phyloP scores from a whole-genome alignment of 1,284 basidiomycete species.

The Phellopilus nigrolimitatus region DNA sequence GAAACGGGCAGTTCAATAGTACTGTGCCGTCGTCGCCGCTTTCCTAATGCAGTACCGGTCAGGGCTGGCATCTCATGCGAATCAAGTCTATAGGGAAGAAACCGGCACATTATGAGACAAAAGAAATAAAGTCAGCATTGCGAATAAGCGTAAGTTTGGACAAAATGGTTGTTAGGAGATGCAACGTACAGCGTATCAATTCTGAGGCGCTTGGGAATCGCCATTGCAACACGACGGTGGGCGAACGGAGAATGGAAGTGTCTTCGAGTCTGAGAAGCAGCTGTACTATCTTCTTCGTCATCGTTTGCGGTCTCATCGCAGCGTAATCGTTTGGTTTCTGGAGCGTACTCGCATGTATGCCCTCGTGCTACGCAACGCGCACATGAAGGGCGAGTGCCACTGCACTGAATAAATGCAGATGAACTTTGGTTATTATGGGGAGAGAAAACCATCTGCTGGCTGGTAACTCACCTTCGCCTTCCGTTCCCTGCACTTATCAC shows the following conservation, averaged over 20 bases:
- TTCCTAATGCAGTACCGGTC: no score
- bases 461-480: constrained; percentile 39
- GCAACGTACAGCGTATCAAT: constrained; percentile 17
- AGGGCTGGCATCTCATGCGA: no score
- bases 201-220: constrained; percentile 5
- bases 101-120: no score
- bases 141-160: no score
- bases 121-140: no score
- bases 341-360: constrained; percentile 35
- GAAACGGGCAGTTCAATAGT: neutral
- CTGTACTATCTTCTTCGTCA: neutral
- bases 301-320: neutral
- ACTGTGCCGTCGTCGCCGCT: neutral
- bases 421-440: neutral
- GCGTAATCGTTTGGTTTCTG: constrained; percentile 24
- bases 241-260: neutral
- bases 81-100: no score
- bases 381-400: constrained; percentile 37
- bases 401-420: constrained; percentile 32
- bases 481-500: constrained; percentile 40
- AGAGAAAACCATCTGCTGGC: constrained; percentile 2
- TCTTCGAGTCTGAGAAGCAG: neutral
- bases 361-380: constrained; percentile 36
- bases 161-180: neutral
- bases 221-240: neutral